These are phyloP conservation scores for Zoysia japonica DNA, from an alignment of 176 grass and related monocot genomes.

Conservation along the genomic window DNA sequence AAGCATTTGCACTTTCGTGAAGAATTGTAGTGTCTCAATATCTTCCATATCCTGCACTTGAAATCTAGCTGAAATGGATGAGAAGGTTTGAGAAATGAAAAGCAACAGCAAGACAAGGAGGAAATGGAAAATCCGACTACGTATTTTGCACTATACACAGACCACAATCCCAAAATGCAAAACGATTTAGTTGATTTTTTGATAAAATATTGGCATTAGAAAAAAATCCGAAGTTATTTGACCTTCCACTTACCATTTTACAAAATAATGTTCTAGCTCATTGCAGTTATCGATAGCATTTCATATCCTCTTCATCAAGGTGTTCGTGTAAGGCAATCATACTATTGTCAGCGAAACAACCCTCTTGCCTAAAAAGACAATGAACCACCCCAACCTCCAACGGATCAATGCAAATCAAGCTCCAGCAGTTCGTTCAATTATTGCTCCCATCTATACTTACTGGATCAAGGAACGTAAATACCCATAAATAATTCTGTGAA, in stretches of 20 bases:
- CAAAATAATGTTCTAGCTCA: not conserved
- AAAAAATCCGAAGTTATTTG: not conserved
- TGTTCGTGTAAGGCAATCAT: not conserved
- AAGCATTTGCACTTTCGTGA: not conserved
- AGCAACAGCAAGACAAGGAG: not conserved
- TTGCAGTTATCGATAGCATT: not conserved
- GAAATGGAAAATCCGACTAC: not conserved
- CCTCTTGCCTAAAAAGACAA: not conserved
- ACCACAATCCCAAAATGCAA: not conserved
- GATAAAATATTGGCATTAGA: not conserved
- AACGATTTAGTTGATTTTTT: not conserved
- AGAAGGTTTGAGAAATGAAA: not conserved
- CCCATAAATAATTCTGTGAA: not conserved
- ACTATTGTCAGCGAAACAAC: not conserved
- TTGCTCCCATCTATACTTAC: not conserved
- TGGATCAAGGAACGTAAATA: not conserved
- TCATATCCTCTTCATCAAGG: not conserved
- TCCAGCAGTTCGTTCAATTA: not conserved
- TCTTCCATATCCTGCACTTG: not conserved
- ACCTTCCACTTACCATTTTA: not conserved
- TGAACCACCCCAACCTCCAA: not conserved
- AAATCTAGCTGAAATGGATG: not conserved
- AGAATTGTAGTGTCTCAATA: not conserved
- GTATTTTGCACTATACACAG: not conserved
- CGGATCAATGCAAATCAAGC: not conserved